Evolutionary conservation across 768 basidiomycete genomes (phyloP).

Genomic region (Trametes cubensis): DNA sequence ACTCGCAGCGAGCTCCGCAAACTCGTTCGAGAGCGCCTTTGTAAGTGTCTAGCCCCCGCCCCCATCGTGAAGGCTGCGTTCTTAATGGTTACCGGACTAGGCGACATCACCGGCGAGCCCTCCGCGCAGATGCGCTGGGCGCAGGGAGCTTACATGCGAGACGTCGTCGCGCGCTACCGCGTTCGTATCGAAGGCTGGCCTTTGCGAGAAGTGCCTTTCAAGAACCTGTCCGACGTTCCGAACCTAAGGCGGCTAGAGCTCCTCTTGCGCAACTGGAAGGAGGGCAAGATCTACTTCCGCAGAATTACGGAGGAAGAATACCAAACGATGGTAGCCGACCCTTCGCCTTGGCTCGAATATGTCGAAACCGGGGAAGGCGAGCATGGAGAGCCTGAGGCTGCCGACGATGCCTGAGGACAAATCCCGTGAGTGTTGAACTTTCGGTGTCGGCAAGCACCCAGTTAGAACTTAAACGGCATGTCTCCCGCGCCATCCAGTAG

Average conservation of each 20-base stretch:
- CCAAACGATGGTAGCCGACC: constrained; percentile 14
- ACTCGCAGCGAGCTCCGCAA: constrained; percentile 31
- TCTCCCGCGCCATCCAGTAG: too few relatives aligned
- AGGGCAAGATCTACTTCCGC: constrained; percentile 29
- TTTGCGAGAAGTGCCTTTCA: constrained; percentile 32
- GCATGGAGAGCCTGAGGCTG: background rate
- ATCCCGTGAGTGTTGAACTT: background rate
- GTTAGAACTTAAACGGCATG: too few relatives aligned
- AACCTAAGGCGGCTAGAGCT: constrained; percentile 34
- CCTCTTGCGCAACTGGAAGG: constrained; percentile 30
- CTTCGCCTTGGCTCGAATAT: constrained; percentile 16
- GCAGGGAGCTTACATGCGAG: constrained; percentile 27
- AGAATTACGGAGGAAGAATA: constrained; percentile 29
- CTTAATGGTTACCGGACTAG: constrained; percentile 17
- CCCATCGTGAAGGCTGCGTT: background rate
- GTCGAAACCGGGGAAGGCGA: constrained; percentile 1
- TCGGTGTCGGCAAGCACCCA: too few relatives aligned
- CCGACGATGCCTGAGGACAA: background rate
- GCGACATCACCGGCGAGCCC: constrained; percentile 29
- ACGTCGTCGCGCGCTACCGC: constrained; percentile 33
- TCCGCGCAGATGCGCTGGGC: constrained; percentile 33
- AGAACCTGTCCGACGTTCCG: constrained; percentile 34
- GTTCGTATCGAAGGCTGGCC: constrained; percentile 36
- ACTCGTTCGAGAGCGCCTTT: constrained; percentile 29
- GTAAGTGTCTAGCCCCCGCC: constrained; percentile 20